Evolutionary conservation across 148 eudicot species (phyloP), one percentile per base, ranked within the genome.

Genomic region (Beta vulgaris): DNA sequence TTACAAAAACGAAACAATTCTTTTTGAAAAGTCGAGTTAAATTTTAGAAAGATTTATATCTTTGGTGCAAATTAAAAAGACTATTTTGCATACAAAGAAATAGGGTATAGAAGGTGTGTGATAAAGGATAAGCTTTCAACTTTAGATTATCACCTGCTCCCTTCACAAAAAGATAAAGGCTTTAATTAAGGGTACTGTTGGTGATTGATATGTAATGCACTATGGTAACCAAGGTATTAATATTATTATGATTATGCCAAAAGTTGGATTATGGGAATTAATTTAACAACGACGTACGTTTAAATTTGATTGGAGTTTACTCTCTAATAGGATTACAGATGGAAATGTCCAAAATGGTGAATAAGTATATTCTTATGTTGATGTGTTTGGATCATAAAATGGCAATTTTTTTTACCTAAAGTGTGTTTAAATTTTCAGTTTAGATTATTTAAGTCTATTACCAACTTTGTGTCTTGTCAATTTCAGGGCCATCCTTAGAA

Each of bases 81-180:
- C n/a, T n/a, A n/a, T n/a, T n/a, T n/a, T n/a, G n/a, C n/a, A n/a
- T n/a, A n/a, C n/a, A n/a, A n/a, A n/a, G n/a, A n/a, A n/a, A n/a
- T n/a, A n/a, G n/a, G n/a, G n/a, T n/a, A n/a, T n/a, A n/a, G n/a
- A n/a, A n/a, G n/a, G n/a, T n/a, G n/a, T n/a, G n/a, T n/a, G n/a
- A n/a, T n/a, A n/a, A n/a, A n/a, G n/a, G n/a, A n/a, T n/a, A n/a
- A n/a, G n/a, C n/a, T n/a, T n/a, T n/a, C n/a, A n/a, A 55, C 9
- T 23, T 55, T 8, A 55, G 29, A 10, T 57, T 4, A 57, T 57
- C 34, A 2, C 34, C 14, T 58, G 25, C 34, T 58, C 31, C 34
- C 11, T 58, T 58, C 62, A 31, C 62, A 58, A 25, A 58, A 58
- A 58, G 21, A 28, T 58, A 58, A 58, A 58, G 62, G 62, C 34